Percentiles rank a stretch among this genome's conserved stretches.
Evolutionary conservation across 2,329 filamentous ascomycete genomes (phyloP).

Genomic region (Helicocarpus griseus): DNA sequence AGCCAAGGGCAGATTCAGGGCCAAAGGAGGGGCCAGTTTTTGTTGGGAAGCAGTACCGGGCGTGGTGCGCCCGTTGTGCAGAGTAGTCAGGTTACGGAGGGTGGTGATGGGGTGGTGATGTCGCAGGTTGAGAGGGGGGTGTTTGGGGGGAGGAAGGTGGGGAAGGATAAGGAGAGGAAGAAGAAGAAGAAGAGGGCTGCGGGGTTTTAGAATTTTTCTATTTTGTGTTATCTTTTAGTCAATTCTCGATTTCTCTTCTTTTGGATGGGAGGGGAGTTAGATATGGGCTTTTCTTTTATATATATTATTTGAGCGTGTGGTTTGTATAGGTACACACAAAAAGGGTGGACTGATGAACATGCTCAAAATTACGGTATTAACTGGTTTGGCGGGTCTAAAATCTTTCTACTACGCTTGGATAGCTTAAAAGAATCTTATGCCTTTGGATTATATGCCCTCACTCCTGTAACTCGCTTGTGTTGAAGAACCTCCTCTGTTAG

Average conservation of each 20-base stretch:
- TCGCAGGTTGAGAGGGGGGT: slow-evolving; percentile 31
- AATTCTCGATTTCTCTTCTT: not conserved
- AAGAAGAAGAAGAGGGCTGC: slow-evolving; percentile 33
- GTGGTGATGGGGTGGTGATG: slow-evolving; percentile 28
- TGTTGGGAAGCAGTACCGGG: not conserved
- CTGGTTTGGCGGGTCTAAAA: too few species aligned
- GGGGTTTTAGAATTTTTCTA: slow-evolving; percentile 24
- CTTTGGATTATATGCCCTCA: too few species aligned
- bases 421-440: too few species aligned
- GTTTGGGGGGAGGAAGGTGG: slow-evolving; percentile 29
- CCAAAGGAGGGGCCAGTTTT: not conserved
- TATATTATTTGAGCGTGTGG: not conserved
- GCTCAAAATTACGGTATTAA: too few species aligned
- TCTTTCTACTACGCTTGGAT: too few species aligned
- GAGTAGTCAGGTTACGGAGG: slow-evolving; percentile 27
- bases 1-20: slow-evolving; percentile 8
- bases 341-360: too few species aligned
- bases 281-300: not conserved
- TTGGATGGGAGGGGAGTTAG: not conserved
- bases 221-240: too few species aligned
- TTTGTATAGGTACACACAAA: too few species aligned
- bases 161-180: slow-evolving; percentile 17
- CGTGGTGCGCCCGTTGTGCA: slow-evolving; percentile 9
- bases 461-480: too few species aligned
- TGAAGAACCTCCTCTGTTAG: too few species aligned